A percentile compares a stretch with the other conserved stretches of the same genome.
Evolutionary conservation across 768 basidiomycete species (phyloP).

Genomic region (Psilocybe azurescens): DNA sequence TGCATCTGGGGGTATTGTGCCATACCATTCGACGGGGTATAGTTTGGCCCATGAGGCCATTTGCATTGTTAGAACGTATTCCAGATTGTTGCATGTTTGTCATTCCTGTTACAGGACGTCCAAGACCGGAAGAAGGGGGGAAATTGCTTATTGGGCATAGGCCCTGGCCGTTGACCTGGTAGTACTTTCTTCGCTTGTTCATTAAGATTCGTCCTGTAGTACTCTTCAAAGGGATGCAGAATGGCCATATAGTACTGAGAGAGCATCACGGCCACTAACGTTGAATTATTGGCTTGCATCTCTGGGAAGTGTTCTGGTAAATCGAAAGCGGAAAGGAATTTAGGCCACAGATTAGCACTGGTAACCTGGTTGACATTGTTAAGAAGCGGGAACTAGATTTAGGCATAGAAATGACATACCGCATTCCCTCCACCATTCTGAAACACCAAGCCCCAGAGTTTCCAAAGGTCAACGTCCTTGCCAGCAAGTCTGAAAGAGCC

Average conservation of each 20-base stretch:
- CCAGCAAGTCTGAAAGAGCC: conserved; percentile 75
- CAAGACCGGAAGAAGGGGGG: conserved; percentile 26
- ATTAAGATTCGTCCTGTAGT: conserved; percentile 64
- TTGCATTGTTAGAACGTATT: conserved; percentile 28
- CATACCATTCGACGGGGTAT: conserved; percentile 29
- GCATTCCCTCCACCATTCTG: conserved; percentile 64
- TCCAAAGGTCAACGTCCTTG: conserved; percentile 79
- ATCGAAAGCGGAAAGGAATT: conserved; percentile 59
- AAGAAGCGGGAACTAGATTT: conserved; percentile 11
- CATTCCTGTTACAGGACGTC: conserved; percentile 28
- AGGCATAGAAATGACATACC: conserved; percentile 45
- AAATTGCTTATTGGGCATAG: conserved; percentile 35
- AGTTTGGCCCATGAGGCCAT: conserved; percentile 26
- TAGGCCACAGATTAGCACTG: conserved; percentile 60
- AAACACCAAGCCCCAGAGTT: conserved; percentile 66
- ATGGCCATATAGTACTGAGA: conserved; percentile 66
- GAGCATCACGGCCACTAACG: conserved; percentile 55
- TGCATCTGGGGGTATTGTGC: conserved; percentile 26
- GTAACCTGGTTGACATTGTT: conserved; percentile 43
- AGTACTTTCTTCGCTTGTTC: conserved; percentile 64
- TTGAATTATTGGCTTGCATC: conserved; percentile 50
- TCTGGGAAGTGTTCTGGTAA: conserved; percentile 61
- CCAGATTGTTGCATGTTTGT: conserved; percentile 35
- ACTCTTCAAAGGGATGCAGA: conserved; percentile 75
- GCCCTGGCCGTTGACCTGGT: conserved; percentile 42